These are phyloP conservation scores for Aspergillus quadricinctus DNA, from an alignment of 2,329 filamentous ascomycete genomes.

Conservation along the genomic window DNA sequence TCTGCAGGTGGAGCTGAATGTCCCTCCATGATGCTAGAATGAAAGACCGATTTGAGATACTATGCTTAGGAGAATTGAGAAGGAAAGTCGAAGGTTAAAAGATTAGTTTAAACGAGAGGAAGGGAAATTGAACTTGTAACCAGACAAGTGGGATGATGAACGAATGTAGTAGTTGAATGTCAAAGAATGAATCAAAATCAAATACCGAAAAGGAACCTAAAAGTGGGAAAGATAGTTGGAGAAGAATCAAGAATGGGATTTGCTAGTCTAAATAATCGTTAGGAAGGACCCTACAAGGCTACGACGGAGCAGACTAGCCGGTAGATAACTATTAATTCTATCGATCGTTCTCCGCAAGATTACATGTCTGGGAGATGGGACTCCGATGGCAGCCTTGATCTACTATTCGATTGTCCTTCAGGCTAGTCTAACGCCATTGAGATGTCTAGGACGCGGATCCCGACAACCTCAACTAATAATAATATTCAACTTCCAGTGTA, in stretches of 20 bases:
- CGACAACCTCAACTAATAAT: background rate
- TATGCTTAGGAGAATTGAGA: background rate
- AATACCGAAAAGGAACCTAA: constrained; percentile 2
- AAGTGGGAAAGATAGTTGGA: constrained; percentile 8
- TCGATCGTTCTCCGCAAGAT: background rate
- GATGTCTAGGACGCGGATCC: background rate
- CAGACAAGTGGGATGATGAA: constrained; percentile 2
- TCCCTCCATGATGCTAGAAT: background rate
- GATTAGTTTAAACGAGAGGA: constrained; percentile 1
- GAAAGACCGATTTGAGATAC: background rate
- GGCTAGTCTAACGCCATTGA: background rate
- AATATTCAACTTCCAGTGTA: background rate
- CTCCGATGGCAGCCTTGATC: background rate
- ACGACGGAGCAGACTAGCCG: background rate
- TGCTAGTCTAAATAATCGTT: background rate
- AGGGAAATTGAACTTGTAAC: constrained; percentile 6
- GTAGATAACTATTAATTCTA: background rate
- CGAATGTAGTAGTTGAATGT: background rate
- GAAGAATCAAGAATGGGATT: constrained; percentile 8
- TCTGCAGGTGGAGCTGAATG: constrained; percentile 8
- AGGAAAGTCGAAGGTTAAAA: background rate
- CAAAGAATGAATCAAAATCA: constrained; percentile 2
- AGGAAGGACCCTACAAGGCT: background rate
- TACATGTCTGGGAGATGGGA: background rate
- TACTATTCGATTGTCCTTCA: background rate